Conservation (phyloP, 2,329 filamentous ascomycete species). For the Cylindrodendrum hubeiense region DNA sequence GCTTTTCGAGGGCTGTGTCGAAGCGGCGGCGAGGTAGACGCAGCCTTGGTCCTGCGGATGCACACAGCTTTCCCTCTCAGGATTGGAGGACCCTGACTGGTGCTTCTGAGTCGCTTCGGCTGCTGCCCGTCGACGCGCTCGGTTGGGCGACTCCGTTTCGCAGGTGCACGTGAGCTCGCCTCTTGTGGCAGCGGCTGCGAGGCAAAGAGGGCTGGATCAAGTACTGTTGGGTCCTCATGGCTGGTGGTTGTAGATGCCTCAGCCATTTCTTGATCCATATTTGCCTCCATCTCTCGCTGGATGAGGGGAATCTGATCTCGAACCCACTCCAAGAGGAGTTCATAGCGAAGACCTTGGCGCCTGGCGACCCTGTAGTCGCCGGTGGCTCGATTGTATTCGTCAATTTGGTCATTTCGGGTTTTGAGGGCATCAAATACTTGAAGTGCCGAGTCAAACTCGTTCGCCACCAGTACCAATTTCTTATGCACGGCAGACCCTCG, state of each 20-base stretch:
- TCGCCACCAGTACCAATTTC: constrained; percentile 24
- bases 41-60: not conserved
- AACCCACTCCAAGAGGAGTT: constrained; percentile 36
- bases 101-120: not conserved
- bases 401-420: constrained; percentile 22
- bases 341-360: constrained; percentile 29
- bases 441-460: constrained; percentile 31
- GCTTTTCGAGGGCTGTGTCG: too few relatives aligned
- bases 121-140: not conserved
- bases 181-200: not conserved
- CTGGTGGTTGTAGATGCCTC: not conserved
- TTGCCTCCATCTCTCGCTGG: constrained; percentile 25
- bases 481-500: constrained; percentile 20
- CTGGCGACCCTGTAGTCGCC: constrained; percentile 28
- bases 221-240: not conserved
- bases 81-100: not conserved
- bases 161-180: not conserved
- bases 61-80: not conserved
- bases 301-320: constrained; percentile 34
- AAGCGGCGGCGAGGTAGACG: too few relatives aligned
- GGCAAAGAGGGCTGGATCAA: constrained; percentile 2
- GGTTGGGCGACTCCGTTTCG: not conserved
- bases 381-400: constrained; percentile 19
- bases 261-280: constrained; percentile 2
- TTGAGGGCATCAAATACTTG: constrained; percentile 29